Base-by-base conservation (phyloP, 176 grass and related monocot species). In the Tuctoria greenei region DNA sequence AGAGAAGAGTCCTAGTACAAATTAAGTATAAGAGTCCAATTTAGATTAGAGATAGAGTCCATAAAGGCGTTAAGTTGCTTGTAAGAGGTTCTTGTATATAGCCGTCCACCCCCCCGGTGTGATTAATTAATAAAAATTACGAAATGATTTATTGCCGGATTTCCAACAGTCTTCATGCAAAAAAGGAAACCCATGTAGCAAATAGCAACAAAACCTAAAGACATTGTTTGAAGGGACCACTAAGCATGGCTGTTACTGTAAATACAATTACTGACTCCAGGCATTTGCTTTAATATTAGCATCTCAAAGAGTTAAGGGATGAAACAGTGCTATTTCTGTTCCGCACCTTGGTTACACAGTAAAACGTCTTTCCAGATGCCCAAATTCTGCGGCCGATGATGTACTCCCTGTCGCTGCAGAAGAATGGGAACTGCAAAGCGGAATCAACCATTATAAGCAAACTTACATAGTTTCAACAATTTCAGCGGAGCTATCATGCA, bases 341-440 rank as follows among this genome's bases (percentile, higher is more conserved):
- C 3, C 44, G 68, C 83, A 90, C 96, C 96, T 90, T 99, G 15
- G 96, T 95, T 16, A 99, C 81, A 34, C 96, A 95, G 38, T 99
- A 95, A 77, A 85, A 99, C 10, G 85, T 86, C 67, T 82, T 82
- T 45, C 85, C 82, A 18, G 84, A 79, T 75, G 84, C 75, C 96
- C 96, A 99, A 58, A 99, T 99, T 67, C 96, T 89, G 76, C 92
- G 89, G 2, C 89, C 92, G 4, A 99, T 99, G 39, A 92, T 80
- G 28, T 99, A 99, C 73, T 99, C 96, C 67, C 92, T 90, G 62
- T 99, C 61, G 26, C 95, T 95, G 81, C 89, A 99, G 82, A 99
- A 95, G 74, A 99, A 95, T 31, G 96, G 96, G 56, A 99, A 99
- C 96, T 99, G 82, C 85, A 86, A 0, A 7, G 14, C 8, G 18